Evolutionary conservation across 768 basidiomycete genomes (phyloP), one percentile per base, ranked within the genome.

Genomic region (Lentinula sp.): DNA sequence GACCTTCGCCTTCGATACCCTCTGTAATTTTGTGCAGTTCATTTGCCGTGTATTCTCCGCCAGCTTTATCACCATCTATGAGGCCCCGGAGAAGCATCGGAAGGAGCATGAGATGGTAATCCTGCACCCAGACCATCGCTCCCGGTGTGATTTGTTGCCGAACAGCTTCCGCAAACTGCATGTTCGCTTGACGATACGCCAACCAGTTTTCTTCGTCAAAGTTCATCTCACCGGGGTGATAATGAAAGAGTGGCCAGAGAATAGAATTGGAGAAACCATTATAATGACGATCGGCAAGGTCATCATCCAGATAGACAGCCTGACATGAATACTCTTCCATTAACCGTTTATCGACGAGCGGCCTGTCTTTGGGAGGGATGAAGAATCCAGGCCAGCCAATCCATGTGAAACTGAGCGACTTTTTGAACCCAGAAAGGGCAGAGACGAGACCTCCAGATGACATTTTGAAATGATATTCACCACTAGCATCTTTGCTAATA

Each of bases 221-320:
- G 75, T 94, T 96, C 95, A 99, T 98, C 77, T 98, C 97, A 65
- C 96, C 96, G 7, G 97, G 97, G 73, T 98, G 96, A 75, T 98
- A 99, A 73, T 99, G 97, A 82, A 99, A 98, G 51, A 99, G 80
- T 2, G 97, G 97, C 97, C 97, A 99, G 55, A 99, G 86, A 75
- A 99, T 98, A 58, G 95, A 97, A 78, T 99, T 99, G 67, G 95
- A 96, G 82, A 99, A 98, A 60, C 97, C 93, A 71, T 95, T 95
- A 77, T 93, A 99, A 75, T 98, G 95, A 57, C 89, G 84, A 73
- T 99, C 97, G n/a, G 97, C 96, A 65, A 99, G 85, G 69, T 98
- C 96, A 71, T 98, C 96, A 63, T 95, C 91, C 67, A 99, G 88
- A 76, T 97, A 97, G 68, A 99, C 97, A 21, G 97, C 96, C 72